phyloP scores from a whole-genome alignment of 176 grass and related monocot genomes.

The Oryza australiensis region DNA sequence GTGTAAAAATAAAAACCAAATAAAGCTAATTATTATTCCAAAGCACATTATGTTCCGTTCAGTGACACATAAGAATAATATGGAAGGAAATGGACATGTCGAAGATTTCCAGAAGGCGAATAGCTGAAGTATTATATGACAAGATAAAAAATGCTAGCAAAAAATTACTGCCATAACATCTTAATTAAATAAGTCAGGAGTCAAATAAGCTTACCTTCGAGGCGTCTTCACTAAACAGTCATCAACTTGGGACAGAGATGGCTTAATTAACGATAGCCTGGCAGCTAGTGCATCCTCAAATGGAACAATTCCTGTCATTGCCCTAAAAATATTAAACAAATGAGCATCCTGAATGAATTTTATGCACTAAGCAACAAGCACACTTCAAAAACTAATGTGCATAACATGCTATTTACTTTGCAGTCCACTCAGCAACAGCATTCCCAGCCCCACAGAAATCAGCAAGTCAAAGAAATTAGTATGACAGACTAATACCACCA shows the following conservation, averaged over 20 bases:
- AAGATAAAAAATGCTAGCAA: too few species aligned
- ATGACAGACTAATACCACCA: too few species aligned
- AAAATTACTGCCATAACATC: too few species aligned
- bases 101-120: neutral
- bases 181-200: too few species aligned
- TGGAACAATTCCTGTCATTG: slow-evolving; percentile 83
- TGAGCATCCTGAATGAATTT: neutral
- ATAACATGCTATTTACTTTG: slow-evolving; percentile 41
- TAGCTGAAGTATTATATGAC: neutral
- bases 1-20: neutral
- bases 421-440: slow-evolving; percentile 87
- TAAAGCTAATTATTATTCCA: neutral
- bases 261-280: too few species aligned
- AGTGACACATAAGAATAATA: neutral
- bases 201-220: too few species aligned
- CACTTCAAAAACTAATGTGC: neutral
- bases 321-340: slow-evolving; percentile 44
- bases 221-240: too few species aligned
- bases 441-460: slow-evolving; percentile 68
- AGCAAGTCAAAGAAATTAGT: too few species aligned
- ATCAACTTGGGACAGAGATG: too few species aligned
- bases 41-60: neutral
- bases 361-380: neutral
- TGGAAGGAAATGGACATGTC: neutral
- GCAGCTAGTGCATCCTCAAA: slow-evolving; percentile 88